Percentiles rank a stretch among this genome's conserved stretches.
Evolutionary conservation across 2,329 filamentous ascomycete genomes (phyloP).

Genomic region (Epichloe coenophiala): DNA sequence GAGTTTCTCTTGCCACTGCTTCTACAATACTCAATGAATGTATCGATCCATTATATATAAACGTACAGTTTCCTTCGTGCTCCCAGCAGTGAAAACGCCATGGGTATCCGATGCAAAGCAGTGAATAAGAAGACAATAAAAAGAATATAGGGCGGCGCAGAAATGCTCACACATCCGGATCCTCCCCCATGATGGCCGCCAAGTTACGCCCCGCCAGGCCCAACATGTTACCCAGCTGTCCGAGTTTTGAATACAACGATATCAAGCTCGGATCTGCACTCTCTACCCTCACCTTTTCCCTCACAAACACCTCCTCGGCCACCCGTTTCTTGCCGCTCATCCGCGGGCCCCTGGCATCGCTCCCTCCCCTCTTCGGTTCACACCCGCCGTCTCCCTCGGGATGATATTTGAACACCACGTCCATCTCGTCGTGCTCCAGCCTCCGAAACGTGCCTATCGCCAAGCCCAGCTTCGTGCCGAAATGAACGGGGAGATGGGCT

Average conservation of each 20-base stretch:
- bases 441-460: constrained; percentile 53
- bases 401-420: constrained; percentile 56
- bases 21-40: no score
- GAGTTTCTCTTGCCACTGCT: neutral
- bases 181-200: constrained; percentile 63
- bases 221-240: constrained; percentile 62
- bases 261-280: constrained; percentile 80
- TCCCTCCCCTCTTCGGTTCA: constrained; percentile 13
- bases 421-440: constrained; percentile 67
- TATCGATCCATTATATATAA: no score
- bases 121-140: neutral
- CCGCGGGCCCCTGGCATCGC: constrained; percentile 9
- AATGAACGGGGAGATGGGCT: constrained; percentile 44
- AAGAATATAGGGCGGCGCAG: neutral
- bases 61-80: no score
- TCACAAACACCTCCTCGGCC: constrained; percentile 58
- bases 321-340: constrained; percentile 11
- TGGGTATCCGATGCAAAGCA: constrained; percentile 8
- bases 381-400: constrained; percentile 17
- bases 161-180: constrained; percentile 10
- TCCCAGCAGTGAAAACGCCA: neutral
- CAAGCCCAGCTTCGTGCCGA: constrained; percentile 54
- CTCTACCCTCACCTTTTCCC: constrained; percentile 81
- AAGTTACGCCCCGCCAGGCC: constrained; percentile 57
- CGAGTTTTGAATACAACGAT: constrained; percentile 70